Evolutionary conservation across 495 filamentous ascomycete species (phyloP).

Genomic region (Coniosporium apollinis): DNA sequence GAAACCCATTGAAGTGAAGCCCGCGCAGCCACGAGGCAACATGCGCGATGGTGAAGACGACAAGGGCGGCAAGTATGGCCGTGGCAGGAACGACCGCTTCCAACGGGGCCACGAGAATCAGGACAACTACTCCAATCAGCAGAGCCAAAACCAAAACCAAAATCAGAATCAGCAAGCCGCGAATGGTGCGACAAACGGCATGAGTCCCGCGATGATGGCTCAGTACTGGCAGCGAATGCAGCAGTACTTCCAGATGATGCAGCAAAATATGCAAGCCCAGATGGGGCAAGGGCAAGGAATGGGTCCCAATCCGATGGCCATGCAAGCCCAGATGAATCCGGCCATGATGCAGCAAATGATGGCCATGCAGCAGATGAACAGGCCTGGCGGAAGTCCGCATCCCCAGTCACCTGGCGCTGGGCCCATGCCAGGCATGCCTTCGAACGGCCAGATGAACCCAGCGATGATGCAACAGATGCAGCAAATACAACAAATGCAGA

Average conservation of each 20-base stretch:
- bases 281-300: conserved; percentile 25
- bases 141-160: conserved; percentile 31
- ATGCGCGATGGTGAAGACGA: conserved; percentile 77
- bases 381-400: conserved; percentile 26
- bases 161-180: conserved; percentile 19
- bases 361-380: conserved; percentile 13
- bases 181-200: conserved; percentile 29
- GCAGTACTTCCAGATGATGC: conserved; percentile 87
- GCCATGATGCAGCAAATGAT: conserved; percentile 44
- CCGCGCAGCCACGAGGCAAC: conserved; percentile 89
- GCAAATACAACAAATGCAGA: conserved; percentile 19
- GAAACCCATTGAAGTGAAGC: conserved; percentile 96
- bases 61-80: conserved; percentile 39
- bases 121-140: conserved; percentile 22
- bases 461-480: conserved; percentile 77
- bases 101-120: conserved; percentile 33
- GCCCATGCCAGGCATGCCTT: conserved; percentile 13
- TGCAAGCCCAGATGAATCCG: conserved; percentile 36
- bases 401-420: conserved; percentile 29
- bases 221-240: conserved; percentile 97
- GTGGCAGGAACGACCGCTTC: conserved; percentile 23
- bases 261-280: conserved; percentile 48
- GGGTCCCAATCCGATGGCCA: conserved; percentile 29
- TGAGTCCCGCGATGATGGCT: conserved; percentile 94
- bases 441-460: conserved; percentile 34